phyloP scores from a whole-genome alignment of 2,329 filamentous ascomycete species.

The Dothideomycetes sp. region DNA sequence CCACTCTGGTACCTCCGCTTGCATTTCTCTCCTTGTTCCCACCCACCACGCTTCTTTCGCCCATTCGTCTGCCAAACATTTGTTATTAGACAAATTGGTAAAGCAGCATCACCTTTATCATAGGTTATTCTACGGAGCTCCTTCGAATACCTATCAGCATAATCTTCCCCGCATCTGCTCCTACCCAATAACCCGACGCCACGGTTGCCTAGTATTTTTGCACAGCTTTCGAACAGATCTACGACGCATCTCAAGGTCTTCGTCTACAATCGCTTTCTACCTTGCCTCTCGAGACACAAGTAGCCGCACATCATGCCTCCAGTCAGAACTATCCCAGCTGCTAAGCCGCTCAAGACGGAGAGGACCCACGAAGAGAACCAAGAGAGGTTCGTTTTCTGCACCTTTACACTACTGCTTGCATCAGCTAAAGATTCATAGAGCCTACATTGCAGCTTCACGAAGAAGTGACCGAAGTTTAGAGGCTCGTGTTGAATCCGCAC shows the following conservation, averaged over 20 bases:
- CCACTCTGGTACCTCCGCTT: constrained; percentile 4
- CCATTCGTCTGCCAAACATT: constrained; percentile 7
- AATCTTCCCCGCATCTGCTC: neutral
- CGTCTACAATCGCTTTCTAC: neutral
- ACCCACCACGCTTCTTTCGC: neutral
- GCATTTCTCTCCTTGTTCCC: neutral
- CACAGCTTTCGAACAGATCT: constrained; percentile 3
- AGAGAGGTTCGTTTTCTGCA: constrained; percentile 42
- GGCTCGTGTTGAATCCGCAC: constrained; percentile 76
- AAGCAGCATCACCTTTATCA: constrained; percentile 2
- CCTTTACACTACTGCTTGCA: neutral
- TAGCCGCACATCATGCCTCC: constrained; percentile 17
- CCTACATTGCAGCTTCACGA: constrained; percentile 84
- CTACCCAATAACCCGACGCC: neutral
- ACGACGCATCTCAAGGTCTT: neutral
- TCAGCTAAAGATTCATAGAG: constrained; percentile 36
- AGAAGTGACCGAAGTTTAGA: constrained; percentile 79
- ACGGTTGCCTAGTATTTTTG: too few relatives aligned
- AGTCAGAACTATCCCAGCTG: constrained; percentile 26
- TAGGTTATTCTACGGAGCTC: neutral
- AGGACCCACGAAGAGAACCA: constrained; percentile 72
- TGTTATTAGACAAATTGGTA: constrained; percentile 21
- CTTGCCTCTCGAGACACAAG: neutral
- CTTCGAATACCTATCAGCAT: neutral
- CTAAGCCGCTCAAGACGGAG: constrained; percentile 50